A percentile compares a stretch with the other conserved stretches of the same genome.
phyloP scores from a whole-genome alignment of 257 asterid genomes.

The Solanum sitiens region DNA sequence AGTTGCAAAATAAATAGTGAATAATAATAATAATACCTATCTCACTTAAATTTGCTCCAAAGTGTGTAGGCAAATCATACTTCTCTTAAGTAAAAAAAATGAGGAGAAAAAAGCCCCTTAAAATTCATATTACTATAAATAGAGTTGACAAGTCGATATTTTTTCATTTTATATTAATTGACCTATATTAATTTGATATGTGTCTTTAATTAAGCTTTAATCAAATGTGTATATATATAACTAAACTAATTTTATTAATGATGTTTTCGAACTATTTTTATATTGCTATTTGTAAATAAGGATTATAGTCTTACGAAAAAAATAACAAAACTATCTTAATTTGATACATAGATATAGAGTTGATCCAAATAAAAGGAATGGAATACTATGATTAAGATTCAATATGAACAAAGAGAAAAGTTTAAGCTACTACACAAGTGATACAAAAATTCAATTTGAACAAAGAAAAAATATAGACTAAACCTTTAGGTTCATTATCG shows the following conservation, averaged over 20 bases:
- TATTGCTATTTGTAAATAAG: too few species aligned
- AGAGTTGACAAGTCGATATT: neutral
- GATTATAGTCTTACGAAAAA: too few species aligned
- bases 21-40: neutral
- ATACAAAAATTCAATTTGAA: neutral
- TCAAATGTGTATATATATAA: neutral
- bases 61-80: neutral
- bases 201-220: too few species aligned
- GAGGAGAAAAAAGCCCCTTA: neutral
- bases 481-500: neutral
- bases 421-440: neutral
- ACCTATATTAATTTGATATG: too few species aligned
- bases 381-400: too few species aligned
- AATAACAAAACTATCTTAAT: too few species aligned
- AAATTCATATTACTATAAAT: neutral
- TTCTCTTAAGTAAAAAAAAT: neutral
- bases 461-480: neutral
- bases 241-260: neutral
- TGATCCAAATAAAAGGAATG: too few species aligned
- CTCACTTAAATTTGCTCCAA: neutral
- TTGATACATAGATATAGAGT: neutral
- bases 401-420: neutral
- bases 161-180: too few species aligned
- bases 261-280: too few species aligned
- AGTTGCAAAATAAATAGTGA: neutral